Evolutionary conservation across 139 green algal species (phyloP), one percentile per base, ranked within the genome.

Genomic region (Pleodorina starrii): DNA sequence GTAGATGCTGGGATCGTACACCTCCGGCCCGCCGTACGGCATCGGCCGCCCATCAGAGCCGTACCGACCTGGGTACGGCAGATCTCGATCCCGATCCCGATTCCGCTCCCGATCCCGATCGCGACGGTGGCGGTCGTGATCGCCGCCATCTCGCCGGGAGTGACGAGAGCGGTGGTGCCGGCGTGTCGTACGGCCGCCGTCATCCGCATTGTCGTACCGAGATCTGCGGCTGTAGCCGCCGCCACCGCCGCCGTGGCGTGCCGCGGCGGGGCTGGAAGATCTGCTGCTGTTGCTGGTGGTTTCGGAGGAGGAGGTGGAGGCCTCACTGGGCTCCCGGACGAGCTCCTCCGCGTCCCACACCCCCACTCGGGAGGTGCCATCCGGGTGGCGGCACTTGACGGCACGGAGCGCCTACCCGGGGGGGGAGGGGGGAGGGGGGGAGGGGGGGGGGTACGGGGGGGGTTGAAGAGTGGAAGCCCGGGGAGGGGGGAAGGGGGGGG

Each of bases 291-390:
- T 27, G 40, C 72, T 12, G 16, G 16, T 59, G 25, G 74, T 66
- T 7, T 27, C 40, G 40, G 29, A 42, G 78, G 54, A 25, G 78
- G 60, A 80, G 43, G 32, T 1, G 44, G 82, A 79, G 43, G 66
- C 42, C 19, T 25, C 51, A 36, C 40, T 63, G n/a, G 29, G 36
- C 51, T 36, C 51, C 21, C 80, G 44, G 5, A 43, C 82, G 23
- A 88, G 43, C 82, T 88, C 82, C 43, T 69, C 44, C 21, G 63
- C 82, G n/a, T 68, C 44, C 82, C 82, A 88, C 44, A 71, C 44
- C 3, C 63, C 82, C 44, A 88, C 66, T 21, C 82, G 63, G 5
- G 82, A 38, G 44, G 63, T 80, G 43, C 82, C 82, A 5, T 80
- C 66, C 4, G 82, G 82, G 66, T 88, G 29, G 7, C 66, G n/a